Evolutionary conservation across 2,329 filamentous ascomycete genomes (phyloP).

Genomic region (Neospermospora avenae): DNA sequence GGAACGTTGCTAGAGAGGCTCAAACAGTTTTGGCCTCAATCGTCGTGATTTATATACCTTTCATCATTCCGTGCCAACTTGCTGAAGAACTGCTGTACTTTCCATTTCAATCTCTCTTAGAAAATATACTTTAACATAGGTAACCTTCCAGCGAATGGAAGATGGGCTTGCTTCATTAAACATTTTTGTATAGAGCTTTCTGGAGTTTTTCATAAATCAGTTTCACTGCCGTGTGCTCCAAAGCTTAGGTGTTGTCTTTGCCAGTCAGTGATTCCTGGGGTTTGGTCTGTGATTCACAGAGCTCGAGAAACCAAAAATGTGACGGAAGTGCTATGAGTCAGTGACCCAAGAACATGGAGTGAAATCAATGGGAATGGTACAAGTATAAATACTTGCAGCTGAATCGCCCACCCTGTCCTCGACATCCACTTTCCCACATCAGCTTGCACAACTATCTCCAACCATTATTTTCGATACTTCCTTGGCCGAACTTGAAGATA

Average conservation of each 20-base stretch:
- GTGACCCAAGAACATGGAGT: not conserved
- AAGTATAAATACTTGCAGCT: not conserved
- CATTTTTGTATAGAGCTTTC: too few relatives aligned
- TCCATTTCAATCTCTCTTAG: not conserved
- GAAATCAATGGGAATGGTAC: not conserved
- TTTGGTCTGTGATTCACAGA: not conserved
- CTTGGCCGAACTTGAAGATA: not conserved
- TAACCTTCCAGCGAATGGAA: constrained; percentile 1
- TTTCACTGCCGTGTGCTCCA: too few relatives aligned
- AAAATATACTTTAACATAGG: not conserved
- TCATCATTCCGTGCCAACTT: not conserved
- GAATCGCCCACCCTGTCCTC: not conserved
- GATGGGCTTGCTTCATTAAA: too few relatives aligned
- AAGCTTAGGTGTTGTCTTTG: too few relatives aligned
- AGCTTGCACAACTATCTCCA: not conserved
- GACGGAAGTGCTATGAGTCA: not conserved
- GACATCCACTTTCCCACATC: not conserved
- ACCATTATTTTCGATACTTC: not conserved
- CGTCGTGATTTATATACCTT: not conserved
- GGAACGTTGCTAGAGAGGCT: not conserved
- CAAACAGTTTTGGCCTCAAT: constrained; percentile 3
- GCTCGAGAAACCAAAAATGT: not conserved
- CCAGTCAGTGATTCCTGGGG: too few relatives aligned
- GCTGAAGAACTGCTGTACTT: not conserved
- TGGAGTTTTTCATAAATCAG: too few relatives aligned